Conservation (phyloP, 768 basidiomycete genomes). For the Amanita phalloides region DNA sequence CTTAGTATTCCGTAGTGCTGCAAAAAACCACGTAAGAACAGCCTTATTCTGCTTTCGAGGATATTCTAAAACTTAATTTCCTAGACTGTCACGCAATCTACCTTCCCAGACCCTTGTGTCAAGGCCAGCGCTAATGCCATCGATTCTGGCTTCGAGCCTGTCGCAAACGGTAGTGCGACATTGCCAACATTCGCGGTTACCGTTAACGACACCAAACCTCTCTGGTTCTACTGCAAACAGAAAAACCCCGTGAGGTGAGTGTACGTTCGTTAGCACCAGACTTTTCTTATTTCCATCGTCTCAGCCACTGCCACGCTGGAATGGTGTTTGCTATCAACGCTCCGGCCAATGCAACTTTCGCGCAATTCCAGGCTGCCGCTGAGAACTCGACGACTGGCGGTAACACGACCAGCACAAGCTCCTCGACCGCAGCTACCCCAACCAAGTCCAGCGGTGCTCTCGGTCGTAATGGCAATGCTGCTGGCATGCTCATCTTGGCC, state of each 20-base stretch:
- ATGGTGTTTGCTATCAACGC: conserved; percentile 59
- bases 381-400: background rate
- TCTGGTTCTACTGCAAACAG: conserved; percentile 59
- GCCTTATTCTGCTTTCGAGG: background rate
- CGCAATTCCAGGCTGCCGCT: conserved; percentile 29
- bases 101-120: conserved; percentile 43
- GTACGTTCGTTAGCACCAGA: background rate
- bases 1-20: background rate
- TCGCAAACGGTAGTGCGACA: conserved; percentile 18
- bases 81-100: conserved; percentile 51
- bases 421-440: conserved; percentile 7
- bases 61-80: background rate
- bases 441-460: conserved; percentile 9
- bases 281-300: background rate
- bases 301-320: conserved; percentile 37
- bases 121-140: conserved; percentile 27
- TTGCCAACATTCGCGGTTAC: conserved; percentile 34
- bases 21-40: conserved; percentile 7
- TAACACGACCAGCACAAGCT: conserved; percentile 14
- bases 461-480: conserved; percentile 11
- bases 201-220: conserved; percentile 28
- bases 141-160: conserved; percentile 41
- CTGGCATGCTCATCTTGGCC: conserved; percentile 7
- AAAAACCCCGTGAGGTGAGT: conserved; percentile 14
- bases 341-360: conserved; percentile 33